phyloP scores from a whole-genome alignment of 441 rosid genomes.

The Syzygium malaccense region DNA sequence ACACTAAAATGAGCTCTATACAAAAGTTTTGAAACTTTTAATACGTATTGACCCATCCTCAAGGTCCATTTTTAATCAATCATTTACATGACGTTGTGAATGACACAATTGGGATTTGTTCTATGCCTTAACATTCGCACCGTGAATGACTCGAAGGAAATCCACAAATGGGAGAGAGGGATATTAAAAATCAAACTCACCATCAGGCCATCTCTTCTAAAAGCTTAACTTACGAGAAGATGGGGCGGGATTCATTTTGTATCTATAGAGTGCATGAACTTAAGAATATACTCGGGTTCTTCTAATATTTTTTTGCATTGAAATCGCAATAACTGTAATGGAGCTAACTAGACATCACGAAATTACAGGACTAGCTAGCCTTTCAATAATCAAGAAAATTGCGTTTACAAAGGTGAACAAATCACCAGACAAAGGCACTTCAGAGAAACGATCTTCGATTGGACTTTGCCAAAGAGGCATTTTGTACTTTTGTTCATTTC shows the following conservation, averaged over 20 bases:
- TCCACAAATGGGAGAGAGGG: not conserved
- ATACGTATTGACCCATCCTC: not conserved
- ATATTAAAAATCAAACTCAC: not conserved
- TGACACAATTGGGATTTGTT: accelerated
- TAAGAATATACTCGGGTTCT: not conserved
- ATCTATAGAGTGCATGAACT: not conserved
- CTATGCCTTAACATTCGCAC: accelerated
- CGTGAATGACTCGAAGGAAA: not conserved
- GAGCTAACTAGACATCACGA: not conserved
- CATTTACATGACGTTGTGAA: not conserved
- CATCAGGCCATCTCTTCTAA: not conserved
- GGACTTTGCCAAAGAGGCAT: not conserved
- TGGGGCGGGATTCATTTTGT: not conserved
- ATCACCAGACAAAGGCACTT: not conserved
- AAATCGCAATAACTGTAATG: not conserved
- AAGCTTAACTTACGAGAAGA: not conserved
- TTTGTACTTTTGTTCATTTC: not conserved
- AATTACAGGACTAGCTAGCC: not conserved
- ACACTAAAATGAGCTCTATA: accelerated
- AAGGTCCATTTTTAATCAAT: not conserved
- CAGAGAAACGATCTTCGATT: not conserved
- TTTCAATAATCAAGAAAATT: not conserved
- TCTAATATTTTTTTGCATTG: not conserved
- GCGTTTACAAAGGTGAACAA: not conserved
- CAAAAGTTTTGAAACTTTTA: not conserved